phyloP scores from a whole-genome alignment of 352 stramenopile species.

The Aphanomyces invadans region DNA sequence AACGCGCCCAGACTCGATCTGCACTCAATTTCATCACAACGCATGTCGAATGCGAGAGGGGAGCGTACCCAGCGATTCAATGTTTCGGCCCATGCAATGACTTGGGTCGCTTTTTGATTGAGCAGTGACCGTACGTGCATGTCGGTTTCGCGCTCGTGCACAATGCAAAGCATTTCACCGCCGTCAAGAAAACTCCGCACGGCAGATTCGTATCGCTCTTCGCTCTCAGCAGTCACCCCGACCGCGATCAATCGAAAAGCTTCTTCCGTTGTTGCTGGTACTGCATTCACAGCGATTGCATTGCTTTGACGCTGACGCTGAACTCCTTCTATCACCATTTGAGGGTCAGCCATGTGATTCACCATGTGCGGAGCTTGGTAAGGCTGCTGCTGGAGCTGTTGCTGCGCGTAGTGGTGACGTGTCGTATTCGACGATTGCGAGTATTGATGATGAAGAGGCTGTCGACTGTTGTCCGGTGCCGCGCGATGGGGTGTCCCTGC shows the following conservation, averaged over 20 bases:
- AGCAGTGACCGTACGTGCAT: constrained; percentile 26
- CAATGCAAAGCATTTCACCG: constrained; percentile 25
- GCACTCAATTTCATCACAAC: too few relatives aligned
- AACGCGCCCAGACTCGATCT: background rate
- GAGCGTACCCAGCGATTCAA: constrained; percentile 34
- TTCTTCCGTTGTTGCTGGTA: constrained; percentile 23
- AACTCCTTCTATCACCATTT: background rate
- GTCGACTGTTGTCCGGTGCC: background rate
- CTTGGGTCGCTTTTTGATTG: constrained; percentile 38
- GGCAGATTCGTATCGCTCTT: constrained; percentile 22
- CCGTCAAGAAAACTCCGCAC: constrained; percentile 23
- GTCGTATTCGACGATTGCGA: background rate
- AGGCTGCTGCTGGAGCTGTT: background rate
- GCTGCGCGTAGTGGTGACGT: background rate
- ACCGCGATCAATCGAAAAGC: constrained; percentile 23
- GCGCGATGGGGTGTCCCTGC: constrained; percentile 5
- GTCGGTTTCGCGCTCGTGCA: constrained; percentile 21
- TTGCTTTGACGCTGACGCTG: background rate
- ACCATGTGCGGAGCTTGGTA: background rate
- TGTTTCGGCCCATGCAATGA: constrained; percentile 40
- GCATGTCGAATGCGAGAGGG: background rate
- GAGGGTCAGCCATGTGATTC: background rate
- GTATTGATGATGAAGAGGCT: background rate
- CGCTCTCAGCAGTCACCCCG: constrained; percentile 19
- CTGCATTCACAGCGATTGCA: constrained; percentile 12